Conservation (phyloP, 2,329 filamentous ascomycete genomes). For the Colletotrichum lini region DNA sequence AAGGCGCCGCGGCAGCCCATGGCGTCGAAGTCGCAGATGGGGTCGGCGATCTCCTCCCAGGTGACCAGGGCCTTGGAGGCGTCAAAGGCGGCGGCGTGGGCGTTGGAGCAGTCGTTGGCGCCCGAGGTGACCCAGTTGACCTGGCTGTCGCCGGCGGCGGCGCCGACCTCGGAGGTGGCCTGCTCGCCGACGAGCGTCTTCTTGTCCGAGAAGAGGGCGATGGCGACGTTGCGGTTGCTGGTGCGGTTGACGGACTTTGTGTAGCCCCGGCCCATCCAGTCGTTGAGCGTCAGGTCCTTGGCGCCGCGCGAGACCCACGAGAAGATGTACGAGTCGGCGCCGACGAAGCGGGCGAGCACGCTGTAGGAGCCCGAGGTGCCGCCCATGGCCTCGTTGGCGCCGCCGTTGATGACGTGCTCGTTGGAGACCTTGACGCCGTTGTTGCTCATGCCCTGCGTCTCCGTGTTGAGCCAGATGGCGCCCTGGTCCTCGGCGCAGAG, state of each 20-base stretch:
- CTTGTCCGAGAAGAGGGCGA: slow-evolving; percentile 71
- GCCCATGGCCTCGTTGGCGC: slow-evolving; percentile 70
- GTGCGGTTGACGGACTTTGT: slow-evolving; percentile 67
- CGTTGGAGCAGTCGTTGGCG: slow-evolving; percentile 69
- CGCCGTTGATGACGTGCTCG: slow-evolving; percentile 73
- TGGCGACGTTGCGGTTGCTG: slow-evolving; percentile 71
- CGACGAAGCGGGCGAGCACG: slow-evolving; percentile 67
- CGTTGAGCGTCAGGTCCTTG: slow-evolving; percentile 66
- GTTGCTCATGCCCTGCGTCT: slow-evolving; percentile 67
- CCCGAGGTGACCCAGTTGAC: slow-evolving; percentile 71
- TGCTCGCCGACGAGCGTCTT: slow-evolving; percentile 67
- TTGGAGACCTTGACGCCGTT: slow-evolving; percentile 72
- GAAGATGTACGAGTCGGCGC: slow-evolving; percentile 69
- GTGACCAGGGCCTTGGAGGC: slow-evolving; percentile 66
- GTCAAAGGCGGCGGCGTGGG: slow-evolving; percentile 70
- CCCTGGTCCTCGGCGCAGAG: slow-evolving; percentile 75
- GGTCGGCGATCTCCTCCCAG: slow-evolving; percentile 73
- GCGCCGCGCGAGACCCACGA: slow-evolving; percentile 75
- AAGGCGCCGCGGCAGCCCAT: slow-evolving; percentile 73
- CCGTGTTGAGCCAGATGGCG: slow-evolving; percentile 75
- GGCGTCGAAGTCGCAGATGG: slow-evolving; percentile 68
- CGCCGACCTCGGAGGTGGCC: slow-evolving; percentile 68
- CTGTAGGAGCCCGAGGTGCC: slow-evolving; percentile 76
- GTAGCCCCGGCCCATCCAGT: slow-evolving; percentile 71
- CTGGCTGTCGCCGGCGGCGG: slow-evolving; percentile 68